Percentiles rank a stretch among this genome's conserved stretches.
Conservation (phyloP, 1,139 yeast species). For the Pneumocystis wakefieldiae region DNA sequence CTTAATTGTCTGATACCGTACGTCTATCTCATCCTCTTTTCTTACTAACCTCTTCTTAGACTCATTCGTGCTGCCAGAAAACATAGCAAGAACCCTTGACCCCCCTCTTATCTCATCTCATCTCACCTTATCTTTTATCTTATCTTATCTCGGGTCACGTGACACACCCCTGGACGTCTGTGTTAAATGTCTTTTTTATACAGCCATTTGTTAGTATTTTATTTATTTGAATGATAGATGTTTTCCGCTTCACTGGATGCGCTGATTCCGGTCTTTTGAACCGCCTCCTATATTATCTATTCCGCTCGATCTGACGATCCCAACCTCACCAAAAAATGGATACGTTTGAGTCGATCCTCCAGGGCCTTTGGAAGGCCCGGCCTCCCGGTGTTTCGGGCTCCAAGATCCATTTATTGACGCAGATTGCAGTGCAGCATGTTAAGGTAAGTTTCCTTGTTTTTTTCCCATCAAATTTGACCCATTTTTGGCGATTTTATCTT, state of each 20-base stretch:
- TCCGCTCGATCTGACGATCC: no score
- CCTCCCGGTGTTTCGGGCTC: conserved; percentile 94
- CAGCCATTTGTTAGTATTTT: no score
- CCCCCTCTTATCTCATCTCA: no score
- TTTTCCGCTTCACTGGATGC: no score
- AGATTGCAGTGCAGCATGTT: conserved; percentile 58
- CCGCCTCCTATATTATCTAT: no score
- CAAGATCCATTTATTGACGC: conserved; percentile 74
- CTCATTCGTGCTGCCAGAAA: conserved; percentile 6
- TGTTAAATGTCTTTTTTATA: no score
- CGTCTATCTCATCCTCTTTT: conserved; percentile 74
- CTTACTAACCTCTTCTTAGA: conserved; percentile 29
- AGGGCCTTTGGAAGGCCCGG: conserved; percentile 59
- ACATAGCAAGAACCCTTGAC: background rate
- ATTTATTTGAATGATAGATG: no score
- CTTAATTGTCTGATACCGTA: conserved; percentile 69
- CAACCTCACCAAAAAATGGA: conserved; percentile 23
- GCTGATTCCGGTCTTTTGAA: no score
- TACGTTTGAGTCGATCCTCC: conserved; percentile 55
- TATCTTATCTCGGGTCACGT: no score
- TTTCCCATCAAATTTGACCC: background rate
- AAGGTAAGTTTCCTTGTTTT: conserved; percentile 21
- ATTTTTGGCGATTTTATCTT: no score
- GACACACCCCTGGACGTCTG: no score
- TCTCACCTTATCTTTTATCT: no score